phyloP scores from a whole-genome alignment of 2,329 filamentous ascomycete genomes.

The Xylaria sp. region DNA sequence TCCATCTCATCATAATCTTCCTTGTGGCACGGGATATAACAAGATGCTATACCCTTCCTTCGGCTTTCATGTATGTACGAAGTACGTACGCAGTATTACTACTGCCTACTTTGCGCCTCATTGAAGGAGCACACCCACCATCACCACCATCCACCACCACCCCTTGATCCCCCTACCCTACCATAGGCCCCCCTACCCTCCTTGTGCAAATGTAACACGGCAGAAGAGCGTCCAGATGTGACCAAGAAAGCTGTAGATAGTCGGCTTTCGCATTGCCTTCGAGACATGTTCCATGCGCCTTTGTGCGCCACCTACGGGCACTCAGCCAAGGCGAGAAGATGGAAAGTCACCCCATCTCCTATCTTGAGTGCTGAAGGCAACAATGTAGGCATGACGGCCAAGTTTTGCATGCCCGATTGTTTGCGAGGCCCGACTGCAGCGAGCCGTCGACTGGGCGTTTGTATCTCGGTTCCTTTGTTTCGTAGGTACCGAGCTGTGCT shows the following conservation, averaged over 20 bases:
- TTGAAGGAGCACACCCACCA: neutral
- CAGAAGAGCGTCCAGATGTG: slow-evolving; percentile 4
- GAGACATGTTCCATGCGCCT: slow-evolving; percentile 1
- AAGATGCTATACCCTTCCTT: neutral
- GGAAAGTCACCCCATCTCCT: neutral
- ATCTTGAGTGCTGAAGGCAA: neutral
- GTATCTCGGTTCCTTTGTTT: neutral
- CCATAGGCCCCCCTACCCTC: neutral
- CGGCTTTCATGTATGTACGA: neutral
- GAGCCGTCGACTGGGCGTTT: neutral
- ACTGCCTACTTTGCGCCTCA: neutral
- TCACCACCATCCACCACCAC: too few species aligned
- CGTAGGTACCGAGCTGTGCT: neutral
- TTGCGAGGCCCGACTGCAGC: neutral
- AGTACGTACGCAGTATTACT: too few species aligned
- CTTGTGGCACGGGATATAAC: neutral
- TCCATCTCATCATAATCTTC: neutral
- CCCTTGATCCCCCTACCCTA: neutral
- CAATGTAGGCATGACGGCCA: neutral
- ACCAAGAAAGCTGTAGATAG: neutral
- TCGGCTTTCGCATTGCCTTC: neutral
- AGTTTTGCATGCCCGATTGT: neutral
- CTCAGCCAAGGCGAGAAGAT: neutral
- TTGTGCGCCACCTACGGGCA: slow-evolving; percentile 1
- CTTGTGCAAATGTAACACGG: slow-evolving; percentile 10